phyloP scores from a whole-genome alignment of 768 basidiomycete genomes.

The Tricholoma furcatifolium region DNA sequence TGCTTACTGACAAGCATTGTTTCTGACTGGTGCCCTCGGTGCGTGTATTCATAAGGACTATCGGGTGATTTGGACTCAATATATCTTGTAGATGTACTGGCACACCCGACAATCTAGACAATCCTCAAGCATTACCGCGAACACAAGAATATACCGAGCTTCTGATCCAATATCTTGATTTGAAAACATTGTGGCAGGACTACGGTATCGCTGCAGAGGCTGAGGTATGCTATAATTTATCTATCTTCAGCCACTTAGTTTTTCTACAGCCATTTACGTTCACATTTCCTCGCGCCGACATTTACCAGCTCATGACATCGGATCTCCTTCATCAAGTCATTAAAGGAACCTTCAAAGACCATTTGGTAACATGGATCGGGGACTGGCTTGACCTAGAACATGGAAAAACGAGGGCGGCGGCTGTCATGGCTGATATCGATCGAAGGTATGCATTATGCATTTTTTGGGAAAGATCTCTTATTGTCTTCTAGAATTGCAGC shows the following conservation, averaged over 20 bases:
- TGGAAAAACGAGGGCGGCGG: constrained; percentile 9
- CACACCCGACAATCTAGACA: constrained; percentile 14
- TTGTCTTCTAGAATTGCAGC: no score
- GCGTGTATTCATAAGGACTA: constrained; percentile 1
- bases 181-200: constrained; percentile 20
- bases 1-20: constrained; percentile 22
- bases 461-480: no score
- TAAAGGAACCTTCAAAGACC: constrained; percentile 31
- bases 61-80: not conserved
- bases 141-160: constrained; percentile 16
- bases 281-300: constrained; percentile 27
- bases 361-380: constrained; percentile 27
- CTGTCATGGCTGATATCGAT: constrained; percentile 29
- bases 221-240: constrained; percentile 20
- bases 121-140: constrained; percentile 16
- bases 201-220: constrained; percentile 26
- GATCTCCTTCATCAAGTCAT: constrained; percentile 33
- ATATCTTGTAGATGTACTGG: constrained; percentile 10
- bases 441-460: constrained; percentile 11
- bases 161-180: constrained; percentile 19
- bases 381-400: constrained; percentile 21
- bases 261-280: constrained; percentile 26
- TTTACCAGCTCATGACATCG: constrained; percentile 27
- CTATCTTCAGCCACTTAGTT: not conserved
- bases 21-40: constrained; percentile 27